Evolutionary conservation across 2,329 filamentous ascomycete genomes (phyloP).

Genomic region (Fusarium newnesense): DNA sequence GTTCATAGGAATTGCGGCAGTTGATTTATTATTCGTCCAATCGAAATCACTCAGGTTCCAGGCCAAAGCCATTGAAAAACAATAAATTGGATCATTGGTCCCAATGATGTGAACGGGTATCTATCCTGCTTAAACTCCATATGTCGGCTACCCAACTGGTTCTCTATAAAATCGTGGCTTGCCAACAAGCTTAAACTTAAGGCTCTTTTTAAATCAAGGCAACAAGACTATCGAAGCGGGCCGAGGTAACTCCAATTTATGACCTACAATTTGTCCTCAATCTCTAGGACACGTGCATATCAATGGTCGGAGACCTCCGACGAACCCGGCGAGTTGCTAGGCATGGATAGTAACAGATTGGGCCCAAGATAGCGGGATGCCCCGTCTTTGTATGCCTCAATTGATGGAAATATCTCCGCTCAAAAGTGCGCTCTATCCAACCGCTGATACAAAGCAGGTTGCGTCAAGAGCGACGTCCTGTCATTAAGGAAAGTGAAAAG

Average conservation of each 20-base stretch:
- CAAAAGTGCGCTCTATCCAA: slow-evolving; percentile 34
- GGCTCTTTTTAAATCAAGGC: background rate
- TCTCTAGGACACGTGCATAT: slow-evolving; percentile 12
- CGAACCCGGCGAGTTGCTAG: background rate
- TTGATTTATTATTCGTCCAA: slow-evolving; percentile 16
- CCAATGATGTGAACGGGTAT: slow-evolving; percentile 6
- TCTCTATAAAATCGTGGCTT: slow-evolving; percentile 1
- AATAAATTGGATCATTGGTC: slow-evolving; percentile 1
- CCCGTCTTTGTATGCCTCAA: slow-evolving; percentile 37
- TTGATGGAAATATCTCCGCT: slow-evolving; percentile 39
- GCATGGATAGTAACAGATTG: background rate
- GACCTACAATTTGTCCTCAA: background rate
- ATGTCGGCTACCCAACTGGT: background rate
- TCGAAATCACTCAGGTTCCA: slow-evolving; percentile 8
- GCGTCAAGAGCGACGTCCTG: slow-evolving; percentile 27
- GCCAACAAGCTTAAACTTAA: background rate
- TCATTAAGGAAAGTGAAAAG: slow-evolving; percentile 33
- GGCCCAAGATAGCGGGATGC: slow-evolving; percentile 19
- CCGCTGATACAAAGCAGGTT: slow-evolving; percentile 22
- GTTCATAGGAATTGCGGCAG: background rate
- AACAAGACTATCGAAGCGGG: background rate
- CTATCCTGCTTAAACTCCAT: slow-evolving; percentile 6
- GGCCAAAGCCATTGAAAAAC: background rate
- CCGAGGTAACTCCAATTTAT: slow-evolving; percentile 4
- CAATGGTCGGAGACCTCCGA: slow-evolving; percentile 7